Base-by-base conservation (phyloP, 371 early-diverging fungal genomes). In the Mortierella polycephala region DNA sequence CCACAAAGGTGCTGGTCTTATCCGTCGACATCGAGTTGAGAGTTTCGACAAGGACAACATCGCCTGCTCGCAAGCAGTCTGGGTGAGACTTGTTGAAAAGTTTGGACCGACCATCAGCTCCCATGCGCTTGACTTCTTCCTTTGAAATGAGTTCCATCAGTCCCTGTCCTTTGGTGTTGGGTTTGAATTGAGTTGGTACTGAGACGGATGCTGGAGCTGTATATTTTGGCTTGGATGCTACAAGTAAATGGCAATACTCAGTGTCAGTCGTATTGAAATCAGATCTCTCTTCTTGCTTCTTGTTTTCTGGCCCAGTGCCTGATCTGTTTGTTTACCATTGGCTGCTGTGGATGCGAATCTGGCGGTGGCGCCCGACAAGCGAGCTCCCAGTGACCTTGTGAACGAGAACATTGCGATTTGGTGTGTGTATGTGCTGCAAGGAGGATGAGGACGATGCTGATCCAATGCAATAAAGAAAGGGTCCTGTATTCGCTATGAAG, bases 31-130 rank as follows among this genome's bases (percentile, higher is more conserved):
- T 87, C 39, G 88, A 89, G 71, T 87, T 92, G 58, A 86, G 82
- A 7, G 90, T 89, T 71, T 94, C 94, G 7, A 95, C 93, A 41
- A 89, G 68, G 1, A 95, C 82, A 14, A 94, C 85, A 67, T 91
- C 88, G 18, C 95, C 95, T 6, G 94, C 87, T 23, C 82, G 82
- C 12, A 91, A 75, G 42, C 90, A 86, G 2, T 88, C 69, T 14
- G 85, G 79, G 57, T 86, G 84, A 44, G 81, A 82, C 60, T 87
- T 86, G 67, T 83, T 77, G 62, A 91, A 91, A 12, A 92, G 81
- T 23, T 83, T 83, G 20, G 77, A 72, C 40, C 91, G 89, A 50
- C 91, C 89, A 55, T 94, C 92, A 7, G 79, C 67, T 54, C 91
- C 89, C 56, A 85, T 76, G 39, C 88, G 85, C 46, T 85, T 79